Percentiles rank a stretch among this genome's conserved stretches.
Conservation (phyloP, 2,329 filamentous ascomycete species). For the Beauveria varroae region DNA sequence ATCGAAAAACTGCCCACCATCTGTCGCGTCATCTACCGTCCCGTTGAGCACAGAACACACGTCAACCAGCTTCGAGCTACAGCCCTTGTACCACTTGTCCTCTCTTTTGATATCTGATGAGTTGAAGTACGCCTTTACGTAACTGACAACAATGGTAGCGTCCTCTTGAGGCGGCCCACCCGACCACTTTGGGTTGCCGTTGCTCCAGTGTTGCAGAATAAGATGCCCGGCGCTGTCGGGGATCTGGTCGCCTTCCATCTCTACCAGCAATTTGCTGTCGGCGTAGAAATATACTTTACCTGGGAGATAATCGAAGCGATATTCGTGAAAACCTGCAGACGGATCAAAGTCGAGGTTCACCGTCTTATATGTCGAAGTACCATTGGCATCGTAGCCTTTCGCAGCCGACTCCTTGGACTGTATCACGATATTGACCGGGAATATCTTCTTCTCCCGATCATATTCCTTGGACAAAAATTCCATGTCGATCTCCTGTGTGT, state of each 20-base stretch:
- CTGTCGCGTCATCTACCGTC: slow-evolving; percentile 1
- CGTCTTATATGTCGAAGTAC: slow-evolving; percentile 50
- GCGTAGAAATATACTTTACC: slow-evolving; percentile 60
- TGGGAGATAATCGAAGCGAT: slow-evolving; percentile 67
- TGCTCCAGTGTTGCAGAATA: slow-evolving; percentile 71
- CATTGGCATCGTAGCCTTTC: slow-evolving; percentile 54
- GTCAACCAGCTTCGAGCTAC: not conserved
- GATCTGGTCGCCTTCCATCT: slow-evolving; percentile 48
- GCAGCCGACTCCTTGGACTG: slow-evolving; percentile 55
- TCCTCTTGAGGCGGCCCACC: slow-evolving; percentile 59
- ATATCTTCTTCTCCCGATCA: slow-evolving; percentile 38
- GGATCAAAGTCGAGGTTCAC: slow-evolving; percentile 60
- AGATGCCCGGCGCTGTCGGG: slow-evolving; percentile 57
- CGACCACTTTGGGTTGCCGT: slow-evolving; percentile 65
- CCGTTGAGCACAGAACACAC: slow-evolving; percentile 9
- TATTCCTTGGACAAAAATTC: slow-evolving; percentile 68
- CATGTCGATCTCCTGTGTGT: slow-evolving; percentile 75
- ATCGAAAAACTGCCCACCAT: slow-evolving; percentile 7
- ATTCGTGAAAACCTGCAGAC: slow-evolving; percentile 62
- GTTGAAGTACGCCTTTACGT: slow-evolving; percentile 77
- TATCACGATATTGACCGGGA: slow-evolving; percentile 65
- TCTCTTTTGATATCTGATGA: slow-evolving; percentile 41
- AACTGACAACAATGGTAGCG: slow-evolving; percentile 56
- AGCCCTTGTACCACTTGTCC: slow-evolving; percentile 26
- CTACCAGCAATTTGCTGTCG: slow-evolving; percentile 50